Base-by-base conservation (phyloP, 345 rosid genomes). In the Populus davidiana region DNA sequence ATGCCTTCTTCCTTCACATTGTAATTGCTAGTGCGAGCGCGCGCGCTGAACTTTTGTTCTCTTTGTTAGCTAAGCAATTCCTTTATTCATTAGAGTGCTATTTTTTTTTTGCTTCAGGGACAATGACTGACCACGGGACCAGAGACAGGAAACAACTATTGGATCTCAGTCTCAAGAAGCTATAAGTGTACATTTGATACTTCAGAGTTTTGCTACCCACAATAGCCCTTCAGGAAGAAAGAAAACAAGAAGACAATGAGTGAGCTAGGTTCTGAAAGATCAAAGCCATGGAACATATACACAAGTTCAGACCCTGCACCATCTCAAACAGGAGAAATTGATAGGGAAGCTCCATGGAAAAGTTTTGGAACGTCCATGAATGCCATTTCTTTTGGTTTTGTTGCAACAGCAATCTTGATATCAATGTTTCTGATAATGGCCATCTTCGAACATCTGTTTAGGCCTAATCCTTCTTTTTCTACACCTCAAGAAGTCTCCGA, bases 391-490 rank as follows among this genome's bases (percentile, higher is more conserved):
- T 94, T 90, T 29, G 98, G 98, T 49, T 89, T 94, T 29, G 93
- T 94, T 67, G 98, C 98, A n/a, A 94, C 98, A 1, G 98, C 98
- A 43, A 89, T 94, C 74, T 78, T 93, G 80, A 84, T 94, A 74
- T 88, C 97, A n/a, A 89, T 94, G 94, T 94, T 94, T 78, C 87
- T 94, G 69, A 88, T 94, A 77, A 94, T 92, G 97, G 98, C 98
- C 64, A 91, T 94, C 72, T 94, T 93, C 29, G 98, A 94, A 75
- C 97, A 92, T 84, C 90, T 93, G 44, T 91, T 93, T 43, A 86
- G 91, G 78, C 93, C 95, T n/a, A 79, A 80, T 43, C 85, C 90
- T 76, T 76, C 90, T 8, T 92, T 92, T 81, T 85, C 90, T 75
- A 87, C 87, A 20, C 87, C 95, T 18, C 84, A 81, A 17, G 82